phyloP scores from a whole-genome alignment of 257 asterid species.

The Ocimum tenuiflorum region DNA sequence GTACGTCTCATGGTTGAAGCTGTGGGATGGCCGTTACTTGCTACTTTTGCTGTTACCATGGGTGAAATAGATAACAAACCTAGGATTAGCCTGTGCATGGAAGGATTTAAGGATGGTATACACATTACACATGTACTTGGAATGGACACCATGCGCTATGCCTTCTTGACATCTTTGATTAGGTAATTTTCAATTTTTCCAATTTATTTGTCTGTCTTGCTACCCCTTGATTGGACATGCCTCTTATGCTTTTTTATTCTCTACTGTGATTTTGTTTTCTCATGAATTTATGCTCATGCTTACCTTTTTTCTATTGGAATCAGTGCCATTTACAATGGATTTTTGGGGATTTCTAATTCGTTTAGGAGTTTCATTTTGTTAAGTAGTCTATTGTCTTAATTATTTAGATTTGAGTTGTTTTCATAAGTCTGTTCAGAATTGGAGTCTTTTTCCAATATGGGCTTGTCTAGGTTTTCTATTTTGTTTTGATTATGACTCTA shows the following conservation, averaged over 20 bases:
- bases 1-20: slow-evolving; percentile 95
- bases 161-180: slow-evolving; percentile 83
- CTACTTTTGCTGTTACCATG: slow-evolving; percentile 96
- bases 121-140: slow-evolving; percentile 88
- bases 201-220: neutral
- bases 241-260: slow-evolving; percentile 10
- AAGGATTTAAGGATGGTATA: slow-evolving; percentile 93
- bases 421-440: too few species aligned
- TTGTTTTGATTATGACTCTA: too few species aligned
- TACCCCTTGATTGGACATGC: slow-evolving; percentile 11
- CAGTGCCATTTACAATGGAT: neutral
- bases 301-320: neutral
- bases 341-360: too few species aligned
- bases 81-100: slow-evolving; percentile 85
- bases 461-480: too few species aligned
- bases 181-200: slow-evolving; percentile 47
- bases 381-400: too few species aligned
- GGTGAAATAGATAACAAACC: slow-evolving; percentile 97
- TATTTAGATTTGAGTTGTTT: too few species aligned
- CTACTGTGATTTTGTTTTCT: neutral
- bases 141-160: slow-evolving; percentile 99
- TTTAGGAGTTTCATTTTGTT: too few species aligned
- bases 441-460: too few species aligned
- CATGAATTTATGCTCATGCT: slow-evolving; percentile 15
- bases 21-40: slow-evolving; percentile 99